These are phyloP conservation scores for Aspergillus neoniger DNA, from an alignment of 2,329 filamentous ascomycete species.

Conservation along the genomic window DNA sequence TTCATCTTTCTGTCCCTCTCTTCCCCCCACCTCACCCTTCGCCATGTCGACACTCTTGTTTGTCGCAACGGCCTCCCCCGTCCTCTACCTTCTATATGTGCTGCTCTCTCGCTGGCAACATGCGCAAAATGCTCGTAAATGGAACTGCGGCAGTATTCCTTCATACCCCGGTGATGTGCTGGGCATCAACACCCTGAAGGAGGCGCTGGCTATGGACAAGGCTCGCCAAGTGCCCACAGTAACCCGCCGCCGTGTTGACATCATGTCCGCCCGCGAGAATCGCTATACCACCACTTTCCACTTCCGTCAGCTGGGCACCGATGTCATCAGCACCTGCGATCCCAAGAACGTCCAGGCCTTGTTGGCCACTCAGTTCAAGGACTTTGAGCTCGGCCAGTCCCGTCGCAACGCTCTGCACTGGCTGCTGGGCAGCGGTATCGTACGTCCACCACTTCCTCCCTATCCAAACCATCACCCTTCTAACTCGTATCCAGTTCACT, in stretches of 20 bases:
- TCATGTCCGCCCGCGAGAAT: constrained; percentile 25
- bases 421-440: constrained; percentile 49
- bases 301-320: constrained; percentile 26
- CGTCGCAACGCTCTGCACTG: constrained; percentile 62
- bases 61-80: constrained; percentile 27
- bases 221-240: constrained; percentile 26
- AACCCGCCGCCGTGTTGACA: constrained; percentile 21
- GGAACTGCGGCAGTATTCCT: constrained; percentile 29
- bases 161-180: constrained; percentile 31
- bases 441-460: constrained; percentile 21
- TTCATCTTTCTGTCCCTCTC: too few relatives aligned
- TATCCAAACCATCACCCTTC: neutral
- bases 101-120: constrained; percentile 28
- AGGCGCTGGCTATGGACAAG: constrained; percentile 28
- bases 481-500: constrained; percentile 47
- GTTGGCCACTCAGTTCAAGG: constrained; percentile 76
- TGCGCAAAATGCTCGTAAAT: constrained; percentile 27
- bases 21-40: neutral
- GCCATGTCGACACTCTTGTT: constrained; percentile 25
- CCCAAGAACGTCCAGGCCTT: constrained; percentile 77
- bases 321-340: constrained; percentile 35
- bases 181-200: constrained; percentile 28
- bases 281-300: constrained; percentile 30
- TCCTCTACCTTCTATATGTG: constrained; percentile 27
- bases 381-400: constrained; percentile 78